Evolutionary conservation across 2,329 filamentous ascomycete genomes (phyloP).

Genomic region (Pezizomycotina sp.): DNA sequence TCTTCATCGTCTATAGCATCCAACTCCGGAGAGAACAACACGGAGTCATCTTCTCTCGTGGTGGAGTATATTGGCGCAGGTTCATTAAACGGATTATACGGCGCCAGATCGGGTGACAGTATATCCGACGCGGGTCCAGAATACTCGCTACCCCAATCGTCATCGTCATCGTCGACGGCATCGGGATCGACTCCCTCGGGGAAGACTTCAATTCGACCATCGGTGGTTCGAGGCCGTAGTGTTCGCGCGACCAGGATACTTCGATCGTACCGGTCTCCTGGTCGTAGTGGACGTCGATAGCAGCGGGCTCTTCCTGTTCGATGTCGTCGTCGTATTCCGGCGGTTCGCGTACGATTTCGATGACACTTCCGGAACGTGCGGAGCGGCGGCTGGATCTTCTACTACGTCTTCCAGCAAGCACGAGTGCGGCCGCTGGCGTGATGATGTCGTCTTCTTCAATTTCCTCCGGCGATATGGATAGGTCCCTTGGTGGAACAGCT

Average conservation of each 20-base stretch:
- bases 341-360: no score
- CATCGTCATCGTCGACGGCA: slow-evolving; percentile 10
- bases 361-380: no score
- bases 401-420: no score
- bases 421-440: no score
- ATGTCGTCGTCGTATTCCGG: no score
- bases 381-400: no score
- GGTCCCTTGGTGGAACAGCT: no score
- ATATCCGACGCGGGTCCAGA: slow-evolving; percentile 7
- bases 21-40: slow-evolving; percentile 17
- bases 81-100: slow-evolving; percentile 7
- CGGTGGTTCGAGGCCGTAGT: slow-evolving; percentile 16
- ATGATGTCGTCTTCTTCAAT: no score
- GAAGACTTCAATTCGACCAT: slow-evolving; percentile 19
- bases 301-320: no score
- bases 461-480: no score
- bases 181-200: slow-evolving; percentile 16
- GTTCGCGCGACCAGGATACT: slow-evolving; percentile 17
- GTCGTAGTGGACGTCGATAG: slow-evolving; percentile 17
- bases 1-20: background rate
- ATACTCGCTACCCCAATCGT: slow-evolving; percentile 8
- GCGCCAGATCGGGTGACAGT: slow-evolving; percentile 8
- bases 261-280: slow-evolving; percentile 19
- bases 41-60: slow-evolving; percentile 12
- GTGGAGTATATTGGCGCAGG: slow-evolving; percentile 13